These are phyloP conservation scores for Triticum urartu DNA, from an alignment of 176 grass and related monocot species.

Conservation along the genomic window DNA sequence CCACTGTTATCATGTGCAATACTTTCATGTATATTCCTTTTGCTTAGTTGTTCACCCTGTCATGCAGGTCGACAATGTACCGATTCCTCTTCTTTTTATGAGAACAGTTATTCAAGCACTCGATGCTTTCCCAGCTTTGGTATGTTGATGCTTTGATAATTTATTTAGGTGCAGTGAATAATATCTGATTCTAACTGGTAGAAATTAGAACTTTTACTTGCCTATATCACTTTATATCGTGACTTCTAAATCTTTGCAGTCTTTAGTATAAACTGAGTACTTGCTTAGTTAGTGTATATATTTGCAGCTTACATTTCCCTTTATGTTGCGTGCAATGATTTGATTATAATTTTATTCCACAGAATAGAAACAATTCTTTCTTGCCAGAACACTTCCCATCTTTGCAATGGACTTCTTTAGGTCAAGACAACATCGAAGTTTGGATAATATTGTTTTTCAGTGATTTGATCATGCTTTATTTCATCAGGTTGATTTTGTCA, in stretches of 20 bases:
- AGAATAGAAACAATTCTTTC: constrained; percentile 5
- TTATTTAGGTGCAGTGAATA: constrained; percentile 7
- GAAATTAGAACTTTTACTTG: neutral
- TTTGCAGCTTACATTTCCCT: neutral
- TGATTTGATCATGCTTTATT: constrained; percentile 34
- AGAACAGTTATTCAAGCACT: constrained; percentile 98
- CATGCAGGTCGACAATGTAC: constrained; percentile 80
- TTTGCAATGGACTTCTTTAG: constrained; percentile 17
- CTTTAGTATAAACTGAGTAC: constrained; percentile 3
- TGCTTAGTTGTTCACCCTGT: constrained; percentile 28
- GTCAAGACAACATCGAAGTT: neutral
- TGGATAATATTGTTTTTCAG: constrained; percentile 6
- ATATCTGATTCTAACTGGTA: constrained; percentile 10
- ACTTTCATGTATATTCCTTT: constrained; percentile 3
- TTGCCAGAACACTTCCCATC: neutral
- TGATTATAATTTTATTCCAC: neutral
- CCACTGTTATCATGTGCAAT: neutral
- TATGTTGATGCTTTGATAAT: constrained; percentile 41
- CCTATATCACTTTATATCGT: neutral
- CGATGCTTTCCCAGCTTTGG: constrained; percentile 96
- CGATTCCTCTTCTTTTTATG: constrained; percentile 98
- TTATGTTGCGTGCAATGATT: neutral
- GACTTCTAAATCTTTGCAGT: neutral
- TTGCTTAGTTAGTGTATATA: constrained; percentile 17
- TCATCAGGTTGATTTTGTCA: constrained; percentile 99